Percentiles rank a stretch among this genome's conserved stretches.
phyloP scores from a whole-genome alignment of 192 early-diverging fungal genomes.

The Gamsiella multidivaricata region DNA sequence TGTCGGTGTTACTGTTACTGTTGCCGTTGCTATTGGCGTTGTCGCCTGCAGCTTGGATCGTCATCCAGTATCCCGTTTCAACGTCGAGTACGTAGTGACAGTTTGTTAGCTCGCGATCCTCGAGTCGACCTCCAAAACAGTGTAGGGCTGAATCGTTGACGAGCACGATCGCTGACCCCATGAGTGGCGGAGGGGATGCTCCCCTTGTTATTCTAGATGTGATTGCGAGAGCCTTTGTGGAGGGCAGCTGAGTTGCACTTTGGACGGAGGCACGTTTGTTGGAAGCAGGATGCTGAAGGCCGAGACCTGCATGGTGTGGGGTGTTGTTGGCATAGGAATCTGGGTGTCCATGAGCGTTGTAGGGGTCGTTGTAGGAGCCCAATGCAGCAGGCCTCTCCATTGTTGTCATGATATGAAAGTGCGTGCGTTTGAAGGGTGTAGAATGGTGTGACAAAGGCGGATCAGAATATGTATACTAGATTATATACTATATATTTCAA shows the following conservation, averaged over 20 bases:
- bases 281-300: background rate
- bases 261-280: too few relatives aligned
- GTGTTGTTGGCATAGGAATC: background rate
- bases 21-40: conserved; percentile 2
- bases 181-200: conserved; percentile 31
- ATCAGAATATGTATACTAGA: too few relatives aligned
- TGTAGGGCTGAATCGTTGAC: conserved; percentile 38
- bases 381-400: background rate
- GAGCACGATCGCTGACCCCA: conserved; percentile 46
- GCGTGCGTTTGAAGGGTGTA: background rate
- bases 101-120: conserved; percentile 39
- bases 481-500: too few relatives aligned
- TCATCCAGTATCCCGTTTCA: conserved; percentile 35
- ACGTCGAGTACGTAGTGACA: conserved; percentile 46
- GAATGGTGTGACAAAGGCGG: background rate
- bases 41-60: conserved; percentile 13
- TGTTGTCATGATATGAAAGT: background rate
- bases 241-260: conserved; percentile 20
- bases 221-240: conserved; percentile 37
- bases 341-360: background rate
- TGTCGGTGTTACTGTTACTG: background rate
- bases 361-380: conserved; percentile 7
- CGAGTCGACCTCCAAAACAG: conserved; percentile 44
- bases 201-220: conserved; percentile 32
- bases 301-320: conserved; percentile 10